A percentile compares a stretch with the other conserved stretches of the same genome.
These are phyloP conservation scores for Kokia cookei DNA, from an alignment of 441 rosid genomes.

Conservation along the genomic window DNA sequence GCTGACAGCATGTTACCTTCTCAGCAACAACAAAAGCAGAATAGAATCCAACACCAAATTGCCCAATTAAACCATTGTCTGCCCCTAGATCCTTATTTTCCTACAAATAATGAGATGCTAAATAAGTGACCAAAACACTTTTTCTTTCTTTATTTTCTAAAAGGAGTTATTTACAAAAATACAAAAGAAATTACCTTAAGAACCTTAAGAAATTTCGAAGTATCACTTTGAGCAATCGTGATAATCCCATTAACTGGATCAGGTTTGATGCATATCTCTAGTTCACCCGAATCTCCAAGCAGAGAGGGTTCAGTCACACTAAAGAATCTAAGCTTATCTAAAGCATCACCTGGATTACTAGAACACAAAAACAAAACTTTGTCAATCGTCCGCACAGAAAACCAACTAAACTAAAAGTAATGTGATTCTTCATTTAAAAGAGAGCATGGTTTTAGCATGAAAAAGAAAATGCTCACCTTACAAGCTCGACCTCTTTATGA, in stretches of 20 bases:
- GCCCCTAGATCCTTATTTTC: conserved; percentile 89
- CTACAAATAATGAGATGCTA: conserved; percentile 25
- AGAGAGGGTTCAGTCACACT: conserved; percentile 89
- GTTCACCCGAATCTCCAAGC: conserved; percentile 86
- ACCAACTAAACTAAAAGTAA: neutral
- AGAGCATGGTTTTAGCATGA: neutral
- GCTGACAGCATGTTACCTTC: conserved; percentile 40
- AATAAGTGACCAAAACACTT: neutral
- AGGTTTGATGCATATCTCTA: conserved; percentile 82
- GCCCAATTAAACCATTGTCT: conserved; percentile 88
- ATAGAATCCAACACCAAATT: conserved; percentile 98
- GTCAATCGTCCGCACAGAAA: neutral
- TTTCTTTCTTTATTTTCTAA: neutral
- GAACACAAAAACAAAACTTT: conserved; percentile 5
- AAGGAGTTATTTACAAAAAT: neutral
- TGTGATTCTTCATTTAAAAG: neutral
- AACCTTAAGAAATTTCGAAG: conserved; percentile 55
- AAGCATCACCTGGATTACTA: conserved; percentile 98
- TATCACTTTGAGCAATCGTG: neutral
- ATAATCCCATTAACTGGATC: conserved; percentile 91
- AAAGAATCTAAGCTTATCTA: conserved; percentile 89
- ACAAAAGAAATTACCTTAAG: conserved; percentile 45
- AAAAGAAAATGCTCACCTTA: conserved; percentile 55
- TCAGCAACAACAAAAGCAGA: conserved; percentile 96
- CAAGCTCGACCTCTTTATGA: conserved; percentile 96